A percentile compares a stretch with the other conserved stretches of the same genome.
These are phyloP conservation scores for Hypoxylon sp. DNA, from an alignment of 2,329 filamentous ascomycete species.

Conservation along the genomic window DNA sequence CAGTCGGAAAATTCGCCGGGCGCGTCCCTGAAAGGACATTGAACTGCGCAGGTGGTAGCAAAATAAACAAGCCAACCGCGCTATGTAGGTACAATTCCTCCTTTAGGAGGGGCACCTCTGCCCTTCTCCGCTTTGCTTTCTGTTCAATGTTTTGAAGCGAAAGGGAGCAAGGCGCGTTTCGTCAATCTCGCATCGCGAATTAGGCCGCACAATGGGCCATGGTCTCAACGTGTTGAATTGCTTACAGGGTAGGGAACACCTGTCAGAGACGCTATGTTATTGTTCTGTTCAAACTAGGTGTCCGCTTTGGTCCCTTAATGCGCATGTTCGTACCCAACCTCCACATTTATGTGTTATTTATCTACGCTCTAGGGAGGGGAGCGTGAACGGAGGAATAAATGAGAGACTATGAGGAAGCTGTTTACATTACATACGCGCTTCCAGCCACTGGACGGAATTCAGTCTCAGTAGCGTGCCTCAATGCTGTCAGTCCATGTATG, in stretches of 20 bases:
- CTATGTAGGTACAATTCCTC: constrained; percentile 26
- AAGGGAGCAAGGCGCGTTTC: constrained; percentile 33
- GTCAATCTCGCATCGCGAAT: constrained; percentile 34
- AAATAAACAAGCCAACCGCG: constrained; percentile 46
- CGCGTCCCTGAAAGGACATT: constrained; percentile 37
- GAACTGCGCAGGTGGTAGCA: constrained; percentile 21
- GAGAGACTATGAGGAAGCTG: constrained; percentile 29
- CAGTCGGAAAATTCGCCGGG: constrained; percentile 51
- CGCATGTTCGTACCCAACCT: constrained; percentile 33
- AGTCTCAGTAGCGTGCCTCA: background rate
- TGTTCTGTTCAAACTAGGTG: constrained; percentile 45
- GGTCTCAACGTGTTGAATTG: constrained; percentile 43
- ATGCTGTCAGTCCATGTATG: background rate
- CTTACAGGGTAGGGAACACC: constrained; percentile 37
- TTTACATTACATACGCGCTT: constrained; percentile 40
- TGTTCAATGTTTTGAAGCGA: constrained; percentile 29
- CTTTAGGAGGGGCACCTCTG: constrained; percentile 33
- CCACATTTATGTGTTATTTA: constrained; percentile 38
- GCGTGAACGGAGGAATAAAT: constrained; percentile 23
- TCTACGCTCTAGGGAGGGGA: constrained; percentile 9
- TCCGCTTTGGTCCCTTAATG: constrained; percentile 24
- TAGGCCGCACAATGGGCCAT: constrained; percentile 37
- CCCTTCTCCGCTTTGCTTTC: constrained; percentile 28
- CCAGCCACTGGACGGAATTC: constrained; percentile 40
- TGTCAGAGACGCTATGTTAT: constrained; percentile 45